Conservation (phyloP, 306 rosid species). For the Cyamopsis tetragonoloba region DNA sequence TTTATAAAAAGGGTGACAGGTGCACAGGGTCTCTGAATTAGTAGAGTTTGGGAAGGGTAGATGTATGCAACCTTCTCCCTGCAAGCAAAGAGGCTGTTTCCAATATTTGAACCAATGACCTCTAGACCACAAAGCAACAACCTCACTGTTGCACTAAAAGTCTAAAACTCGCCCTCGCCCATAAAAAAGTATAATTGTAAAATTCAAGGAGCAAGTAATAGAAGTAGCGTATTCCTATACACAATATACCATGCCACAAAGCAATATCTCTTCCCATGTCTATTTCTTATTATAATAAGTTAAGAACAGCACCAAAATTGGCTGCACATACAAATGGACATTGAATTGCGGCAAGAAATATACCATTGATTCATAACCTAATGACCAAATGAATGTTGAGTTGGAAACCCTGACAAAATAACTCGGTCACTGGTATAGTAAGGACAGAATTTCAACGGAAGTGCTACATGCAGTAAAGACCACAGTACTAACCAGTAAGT, state of each 20-base stretch:
- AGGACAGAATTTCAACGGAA: slow-evolving; percentile 13
- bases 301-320: background rate
- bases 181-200: background rate
- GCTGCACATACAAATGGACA: background rate
- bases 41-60: too few relatives aligned
- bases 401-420: background rate
- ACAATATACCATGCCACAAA: background rate
- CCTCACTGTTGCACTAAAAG: too few relatives aligned
- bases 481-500: slow-evolving; percentile 6
- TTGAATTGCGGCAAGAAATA: slow-evolving; percentile 10
- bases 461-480: slow-evolving; percentile 5
- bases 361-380: background rate
- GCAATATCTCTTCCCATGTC: background rate
- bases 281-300: slow-evolving; percentile 3
- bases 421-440: background rate
- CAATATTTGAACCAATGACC: too few relatives aligned
- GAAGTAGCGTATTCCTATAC: slow-evolving; percentile 19
- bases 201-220: slow-evolving; percentile 8
- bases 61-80: too few relatives aligned
- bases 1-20: too few relatives aligned
- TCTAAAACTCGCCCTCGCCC: too few relatives aligned
- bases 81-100: too few relatives aligned
- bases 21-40: too few relatives aligned
- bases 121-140: too few relatives aligned
- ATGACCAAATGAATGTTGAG: background rate